These are phyloP conservation scores for Tetrapisispora fleetii DNA, from an alignment of 805 yeast species.

Conservation along the genomic window DNA sequence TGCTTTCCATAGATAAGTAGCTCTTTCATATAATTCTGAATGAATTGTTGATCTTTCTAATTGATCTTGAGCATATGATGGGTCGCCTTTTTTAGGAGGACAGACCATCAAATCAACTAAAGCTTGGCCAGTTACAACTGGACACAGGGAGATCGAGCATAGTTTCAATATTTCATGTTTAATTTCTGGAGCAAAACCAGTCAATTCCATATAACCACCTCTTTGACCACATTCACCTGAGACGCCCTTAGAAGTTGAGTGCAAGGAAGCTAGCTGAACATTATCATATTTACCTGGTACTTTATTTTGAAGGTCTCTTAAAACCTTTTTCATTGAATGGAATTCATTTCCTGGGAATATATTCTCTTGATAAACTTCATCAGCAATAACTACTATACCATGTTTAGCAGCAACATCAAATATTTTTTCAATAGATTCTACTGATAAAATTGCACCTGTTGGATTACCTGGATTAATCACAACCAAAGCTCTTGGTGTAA, in stretches of 20 bases:
- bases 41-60: slow-evolving; percentile 55
- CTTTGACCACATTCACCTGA: slow-evolving; percentile 99
- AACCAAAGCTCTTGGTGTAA: slow-evolving; percentile 68
- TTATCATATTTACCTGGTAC: slow-evolving; percentile 48
- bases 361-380: slow-evolving; percentile 96
- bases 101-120: slow-evolving; percentile 85
- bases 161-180: slow-evolving; percentile 66
- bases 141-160: slow-evolving; percentile 85
- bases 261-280: slow-evolving; percentile 86
- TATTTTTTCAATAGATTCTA: slow-evolving; percentile 58
- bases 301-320: slow-evolving; percentile 50
- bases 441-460: slow-evolving; percentile 75
- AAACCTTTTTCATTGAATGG: slow-evolving; percentile 72
- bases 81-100: slow-evolving; percentile 77
- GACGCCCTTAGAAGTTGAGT: slow-evolving; percentile 96
- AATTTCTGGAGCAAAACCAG: slow-evolving; percentile 68
- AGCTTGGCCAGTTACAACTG: slow-evolving; percentile 93
- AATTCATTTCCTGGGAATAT: slow-evolving; percentile 67
- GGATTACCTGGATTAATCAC: slow-evolving; percentile 98
- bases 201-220: slow-evolving; percentile 95
- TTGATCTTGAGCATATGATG: slow-evolving; percentile 57
- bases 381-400: slow-evolving; percentile 84
- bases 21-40: slow-evolving; percentile 51
- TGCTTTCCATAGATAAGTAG: slow-evolving; percentile 54
- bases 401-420: slow-evolving; percentile 74